phyloP scores from a whole-genome alignment of 75 land plant genomes.

The Pinus albicaulis region DNA sequence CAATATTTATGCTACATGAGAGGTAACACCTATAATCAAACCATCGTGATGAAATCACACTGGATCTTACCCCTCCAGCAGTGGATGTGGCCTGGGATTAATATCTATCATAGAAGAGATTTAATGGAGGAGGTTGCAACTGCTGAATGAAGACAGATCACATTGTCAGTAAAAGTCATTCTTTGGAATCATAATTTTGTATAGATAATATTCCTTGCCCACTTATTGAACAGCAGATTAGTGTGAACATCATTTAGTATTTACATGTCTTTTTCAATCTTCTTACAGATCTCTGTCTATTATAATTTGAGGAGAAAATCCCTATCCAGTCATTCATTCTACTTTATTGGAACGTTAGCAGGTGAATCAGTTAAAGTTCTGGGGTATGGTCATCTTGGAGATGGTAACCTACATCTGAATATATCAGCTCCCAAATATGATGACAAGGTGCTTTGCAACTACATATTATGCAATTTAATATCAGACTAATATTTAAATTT shows the following conservation, averaged over 20 bases:
- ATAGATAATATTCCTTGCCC: background rate
- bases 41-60: too few species aligned
- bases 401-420: slow-evolving; percentile 96
- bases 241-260: background rate
- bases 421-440: slow-evolving; percentile 69
- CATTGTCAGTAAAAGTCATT: background rate
- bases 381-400: slow-evolving; percentile 98
- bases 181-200: background rate
- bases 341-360: slow-evolving; percentile 12
- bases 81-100: too few species aligned
- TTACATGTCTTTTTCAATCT: background rate
- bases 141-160: background rate
- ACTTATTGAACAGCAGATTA: background rate
- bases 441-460: slow-evolving; percentile 40
- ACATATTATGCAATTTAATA: too few species aligned
- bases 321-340: background rate
- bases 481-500: slow-evolving; percentile 5
- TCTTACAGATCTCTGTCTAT: background rate
- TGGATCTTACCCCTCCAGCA: too few species aligned
- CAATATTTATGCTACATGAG: too few species aligned
- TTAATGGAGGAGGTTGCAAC: background rate
- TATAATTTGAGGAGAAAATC: slow-evolving; percentile 7
- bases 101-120: too few species aligned
- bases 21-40: too few species aligned
- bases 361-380: slow-evolving; percentile 76